Conservation (phyloP, 495 filamentous ascomycete genomes). For the Penicillium mononematosum region DNA sequence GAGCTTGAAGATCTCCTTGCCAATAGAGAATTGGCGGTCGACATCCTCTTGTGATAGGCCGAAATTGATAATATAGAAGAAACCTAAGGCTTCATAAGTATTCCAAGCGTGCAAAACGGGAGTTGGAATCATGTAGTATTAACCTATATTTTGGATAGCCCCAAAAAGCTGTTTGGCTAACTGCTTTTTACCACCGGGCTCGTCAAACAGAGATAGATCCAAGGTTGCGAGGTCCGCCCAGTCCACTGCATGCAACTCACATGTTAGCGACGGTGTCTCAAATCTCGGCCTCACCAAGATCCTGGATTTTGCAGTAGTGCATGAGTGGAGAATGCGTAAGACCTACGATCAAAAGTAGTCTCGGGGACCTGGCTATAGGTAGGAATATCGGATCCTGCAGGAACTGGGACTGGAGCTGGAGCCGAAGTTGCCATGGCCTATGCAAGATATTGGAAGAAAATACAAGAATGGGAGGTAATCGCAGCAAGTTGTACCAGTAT, state of each 20-base stretch:
- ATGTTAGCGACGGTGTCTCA: neutral
- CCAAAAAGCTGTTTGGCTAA: conserved; percentile 50
- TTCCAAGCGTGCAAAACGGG: neutral
- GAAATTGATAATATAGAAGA: conserved; percentile 53
- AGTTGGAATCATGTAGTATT: neutral
- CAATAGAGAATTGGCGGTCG: conserved; percentile 52
- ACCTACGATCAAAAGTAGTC: conserved; percentile 38
- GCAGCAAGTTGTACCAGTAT: neutral
- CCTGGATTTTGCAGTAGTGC: neutral
- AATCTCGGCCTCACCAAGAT: neutral
- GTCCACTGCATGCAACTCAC: conserved; percentile 20
- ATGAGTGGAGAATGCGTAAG: no score
- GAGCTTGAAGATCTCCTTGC: conserved; percentile 47
- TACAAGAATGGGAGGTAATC: neutral
- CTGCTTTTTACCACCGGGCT: conserved; percentile 50
- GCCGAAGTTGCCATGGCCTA: conserved; percentile 1
- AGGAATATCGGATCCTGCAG: conserved; percentile 22
- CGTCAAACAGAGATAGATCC: conserved; percentile 48
- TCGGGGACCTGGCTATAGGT: conserved; percentile 38
- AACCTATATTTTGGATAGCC: conserved; percentile 30
- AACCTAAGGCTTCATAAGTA: conserved; percentile 19
- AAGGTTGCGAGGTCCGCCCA: conserved; percentile 55
- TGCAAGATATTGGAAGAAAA: neutral
- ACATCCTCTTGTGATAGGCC: conserved; percentile 52
- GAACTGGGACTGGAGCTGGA: conserved; percentile 15